Evolutionary conservation across 371 early-diverging fungal species (phyloP), one percentile per base, ranked within the genome.

Genomic region (Funneliformis caledonium): DNA sequence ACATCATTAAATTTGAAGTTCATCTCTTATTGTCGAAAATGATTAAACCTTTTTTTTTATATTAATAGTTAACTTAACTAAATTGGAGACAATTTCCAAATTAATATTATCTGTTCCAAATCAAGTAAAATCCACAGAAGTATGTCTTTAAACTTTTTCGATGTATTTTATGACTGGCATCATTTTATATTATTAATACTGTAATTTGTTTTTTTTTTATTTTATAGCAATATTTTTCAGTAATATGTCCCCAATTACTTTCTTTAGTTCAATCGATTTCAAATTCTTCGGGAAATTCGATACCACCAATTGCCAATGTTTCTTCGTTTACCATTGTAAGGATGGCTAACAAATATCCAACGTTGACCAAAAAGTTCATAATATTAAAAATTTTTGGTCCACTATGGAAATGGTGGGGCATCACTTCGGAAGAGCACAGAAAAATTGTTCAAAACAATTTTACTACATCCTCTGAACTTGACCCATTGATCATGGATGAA

Each of bases 71-170:
- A 91, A 88, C 43, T 78, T 90, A 76, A 84, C 86, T 45, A 89
- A 93, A 77, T 84, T 93, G 64, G 93, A 92, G 73, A 91, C 88
- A 61, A 83, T 93, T 2, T 84, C 93, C 4, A 87, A 88, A 52
- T 80, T 95, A 12, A 87, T 94, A 16, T 83, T 91, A 6, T 88
- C 93, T n/a, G 90, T 92, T 4, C 92, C 93, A 14, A 86, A 85
- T 67, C 92, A 92, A 82, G 87, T 88, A 83, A 80, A 88, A 19
- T 91, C 93, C 2, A 84, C 87, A 6, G 90, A 91, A 82, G 80
- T 79, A 61, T 60, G 12, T 78, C 9, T 33, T 45, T 78, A 48
- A 22, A 22, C 12, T 56, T 7, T 56, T 7, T 10, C 56, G 7
- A 42, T 45, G 37, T 12, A 73, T 2, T 70, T 26, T 12, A 65